These are phyloP conservation scores for Starmerella gropengiesseri DNA, from an alignment of 805 yeast species.

Conservation along the genomic window DNA sequence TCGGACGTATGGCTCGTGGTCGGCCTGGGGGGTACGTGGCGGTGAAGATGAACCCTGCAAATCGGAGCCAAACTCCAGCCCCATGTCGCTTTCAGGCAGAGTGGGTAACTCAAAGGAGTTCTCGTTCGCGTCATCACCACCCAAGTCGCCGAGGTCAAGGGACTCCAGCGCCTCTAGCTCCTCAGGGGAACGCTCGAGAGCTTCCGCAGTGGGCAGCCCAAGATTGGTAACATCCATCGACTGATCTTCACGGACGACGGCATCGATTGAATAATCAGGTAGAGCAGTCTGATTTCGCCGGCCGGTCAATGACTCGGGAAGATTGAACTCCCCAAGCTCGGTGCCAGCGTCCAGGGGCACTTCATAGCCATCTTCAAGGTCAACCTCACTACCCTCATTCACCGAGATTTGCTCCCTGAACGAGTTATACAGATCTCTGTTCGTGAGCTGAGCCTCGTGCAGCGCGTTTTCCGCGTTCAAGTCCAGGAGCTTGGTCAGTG, in stretches of 20 bases:
- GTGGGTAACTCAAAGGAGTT: not conserved
- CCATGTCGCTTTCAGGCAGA: not conserved
- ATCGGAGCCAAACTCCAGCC: constrained; percentile 18
- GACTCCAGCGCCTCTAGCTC: constrained; percentile 10
- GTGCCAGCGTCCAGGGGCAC: not conserved
- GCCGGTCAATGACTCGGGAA: constrained; percentile 3
- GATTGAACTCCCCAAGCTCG: not conserved
- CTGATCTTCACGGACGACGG: constrained; percentile 16
- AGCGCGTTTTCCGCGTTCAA: constrained; percentile 2
- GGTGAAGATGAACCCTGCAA: constrained; percentile 15
- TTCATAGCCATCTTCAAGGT: not conserved
- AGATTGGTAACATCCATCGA: constrained; percentile 1
- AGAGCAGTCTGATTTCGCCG: not conserved
- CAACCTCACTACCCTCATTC: constrained; percentile 4
- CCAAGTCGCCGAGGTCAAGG: constrained; percentile 14
- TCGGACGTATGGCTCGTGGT: constrained; percentile 2
- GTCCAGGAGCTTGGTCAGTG: constrained; percentile 1
- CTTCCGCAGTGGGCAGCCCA: constrained; percentile 3
- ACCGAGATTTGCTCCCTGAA: constrained; percentile 1
- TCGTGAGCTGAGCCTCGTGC: constrained; percentile 2
- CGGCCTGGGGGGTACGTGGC: constrained; percentile 16
- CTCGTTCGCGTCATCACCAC: not conserved
- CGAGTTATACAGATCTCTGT: constrained; percentile 3
- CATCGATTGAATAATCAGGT: constrained; percentile 16
- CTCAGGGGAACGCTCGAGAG: constrained; percentile 11